Conservation (phyloP, 1,284 basidiomycete genomes). For the Mycena sp. region DNA sequence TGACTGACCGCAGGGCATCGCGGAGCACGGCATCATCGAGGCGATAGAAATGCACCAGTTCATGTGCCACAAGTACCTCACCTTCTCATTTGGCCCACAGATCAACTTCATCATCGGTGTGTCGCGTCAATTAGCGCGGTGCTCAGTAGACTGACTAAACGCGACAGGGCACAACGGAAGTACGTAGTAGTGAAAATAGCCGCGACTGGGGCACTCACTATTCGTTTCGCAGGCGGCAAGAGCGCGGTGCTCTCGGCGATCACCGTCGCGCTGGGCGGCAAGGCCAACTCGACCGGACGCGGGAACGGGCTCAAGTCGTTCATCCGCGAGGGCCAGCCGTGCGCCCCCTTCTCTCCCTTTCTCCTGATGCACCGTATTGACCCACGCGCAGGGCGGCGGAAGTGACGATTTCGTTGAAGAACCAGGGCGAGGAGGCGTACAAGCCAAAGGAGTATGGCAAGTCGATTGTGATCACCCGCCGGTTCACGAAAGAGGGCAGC, state of each 20-base stretch:
- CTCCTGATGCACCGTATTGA: neutral
- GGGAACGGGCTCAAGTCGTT: conserved; percentile 90
- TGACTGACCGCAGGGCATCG: conserved; percentile 71
- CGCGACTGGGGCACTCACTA: neutral
- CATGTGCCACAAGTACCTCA: conserved; percentile 93
- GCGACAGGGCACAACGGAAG: conserved; percentile 23
- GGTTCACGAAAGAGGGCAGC: conserved; percentile 79
- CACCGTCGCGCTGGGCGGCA: conserved; percentile 93
- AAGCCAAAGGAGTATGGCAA: conserved; percentile 85
- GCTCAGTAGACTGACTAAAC: neutral
- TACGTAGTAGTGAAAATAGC: conserved; percentile 2
- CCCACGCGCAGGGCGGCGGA: conserved; percentile 64
- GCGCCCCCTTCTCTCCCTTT: conserved; percentile 38
- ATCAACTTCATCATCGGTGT: conserved; percentile 97
- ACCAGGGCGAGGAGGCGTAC: conserved; percentile 91
- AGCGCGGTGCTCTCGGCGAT: conserved; percentile 95
- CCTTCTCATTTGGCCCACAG: conserved; percentile 86
- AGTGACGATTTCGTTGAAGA: conserved; percentile 86
- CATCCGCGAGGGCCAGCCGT: conserved; percentile 88
- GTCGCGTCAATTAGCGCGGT: conserved; percentile 38
- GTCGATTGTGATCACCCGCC: conserved; percentile 86
- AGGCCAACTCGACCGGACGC: conserved; percentile 89
- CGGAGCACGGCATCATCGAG: conserved; percentile 90
- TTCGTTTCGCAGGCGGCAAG: conserved; percentile 78
- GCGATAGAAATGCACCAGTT: conserved; percentile 91